These are phyloP conservation scores for Wickerhamomyces sydowiorum DNA, from an alignment of 805 yeast species.

Conservation along the genomic window DNA sequence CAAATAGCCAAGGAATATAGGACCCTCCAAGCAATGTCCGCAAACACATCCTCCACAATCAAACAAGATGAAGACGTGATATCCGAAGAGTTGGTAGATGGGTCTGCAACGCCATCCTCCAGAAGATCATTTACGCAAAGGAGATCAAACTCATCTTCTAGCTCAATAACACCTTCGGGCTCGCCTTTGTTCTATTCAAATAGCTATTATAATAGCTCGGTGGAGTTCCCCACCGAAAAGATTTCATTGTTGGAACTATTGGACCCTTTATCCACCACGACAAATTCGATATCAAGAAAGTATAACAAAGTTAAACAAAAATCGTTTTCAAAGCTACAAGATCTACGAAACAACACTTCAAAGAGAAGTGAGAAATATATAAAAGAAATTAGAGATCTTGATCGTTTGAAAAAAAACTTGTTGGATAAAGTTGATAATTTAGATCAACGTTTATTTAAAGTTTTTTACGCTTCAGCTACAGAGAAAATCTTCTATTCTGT, in stretches of 20 bases:
- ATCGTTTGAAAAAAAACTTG: constrained; percentile 20
- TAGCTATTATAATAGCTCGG: constrained; percentile 9
- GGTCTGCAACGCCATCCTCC: neutral
- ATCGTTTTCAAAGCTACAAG: constrained; percentile 13
- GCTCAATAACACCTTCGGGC: constrained; percentile 16
- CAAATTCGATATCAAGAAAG: constrained; percentile 16
- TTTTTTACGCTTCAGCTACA: constrained; percentile 41
- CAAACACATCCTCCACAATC: neutral
- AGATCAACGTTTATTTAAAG: constrained; percentile 30
- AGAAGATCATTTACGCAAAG: neutral
- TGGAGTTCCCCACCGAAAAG: constrained; percentile 21
- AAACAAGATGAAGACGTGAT: neutral
- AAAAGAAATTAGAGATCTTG: constrained; percentile 18
- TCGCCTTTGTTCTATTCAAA: constrained; percentile 20
- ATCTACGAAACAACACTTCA: constrained; percentile 15
- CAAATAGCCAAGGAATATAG: too few species aligned
- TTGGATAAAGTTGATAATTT: constrained; percentile 29
- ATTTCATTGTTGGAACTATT: constrained; percentile 22
- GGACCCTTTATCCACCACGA: constrained; percentile 23
- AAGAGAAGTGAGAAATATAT: constrained; percentile 14
- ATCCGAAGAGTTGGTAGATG: neutral
- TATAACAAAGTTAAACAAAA: constrained; percentile 21
- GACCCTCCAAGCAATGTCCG: neutral
- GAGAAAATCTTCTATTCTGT: constrained; percentile 81
- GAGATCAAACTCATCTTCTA: constrained; percentile 15